Conservation (phyloP, 768 basidiomycete genomes). For the Megacollybia marginata region DNA sequence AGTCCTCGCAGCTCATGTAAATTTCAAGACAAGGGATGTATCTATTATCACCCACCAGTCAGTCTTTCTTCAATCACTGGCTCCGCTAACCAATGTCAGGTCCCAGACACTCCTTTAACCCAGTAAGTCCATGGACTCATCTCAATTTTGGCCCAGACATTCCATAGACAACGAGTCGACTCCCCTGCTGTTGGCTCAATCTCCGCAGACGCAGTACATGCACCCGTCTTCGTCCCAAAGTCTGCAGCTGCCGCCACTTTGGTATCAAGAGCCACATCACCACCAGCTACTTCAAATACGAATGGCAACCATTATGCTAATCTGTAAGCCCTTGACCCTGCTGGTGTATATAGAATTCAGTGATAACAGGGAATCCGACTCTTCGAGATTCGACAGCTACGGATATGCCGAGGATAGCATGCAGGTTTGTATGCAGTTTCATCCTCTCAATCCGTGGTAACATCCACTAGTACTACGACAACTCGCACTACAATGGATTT, state of each 20-base stretch:
- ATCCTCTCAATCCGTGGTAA: conserved; percentile 6
- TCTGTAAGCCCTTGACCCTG: neutral
- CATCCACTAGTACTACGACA: conserved; percentile 16
- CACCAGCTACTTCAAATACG: conserved; percentile 13
- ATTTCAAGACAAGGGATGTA: conserved; percentile 81
- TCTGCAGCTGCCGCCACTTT: conserved; percentile 24
- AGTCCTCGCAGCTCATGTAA: conserved; percentile 60
- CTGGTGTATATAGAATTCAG: neutral
- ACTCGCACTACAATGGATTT: conserved; percentile 21
- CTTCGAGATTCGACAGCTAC: neutral
- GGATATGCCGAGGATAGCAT: too few species aligned
- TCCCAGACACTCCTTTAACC: conserved; percentile 16
- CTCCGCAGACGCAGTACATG: conserved; percentile 68
- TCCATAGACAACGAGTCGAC: conserved; percentile 31
- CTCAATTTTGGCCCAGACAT: neutral
- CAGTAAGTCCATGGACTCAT: conserved; percentile 20
- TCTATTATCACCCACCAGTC: conserved; percentile 75
- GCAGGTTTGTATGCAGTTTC: conserved; percentile 13
- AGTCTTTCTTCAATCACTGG: conserved; percentile 8
- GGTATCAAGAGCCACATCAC: conserved; percentile 20
- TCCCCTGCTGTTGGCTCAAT: conserved; percentile 34
- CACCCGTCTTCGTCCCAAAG: conserved; percentile 82
- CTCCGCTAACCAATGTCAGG: conserved; percentile 3
- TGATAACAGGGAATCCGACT: neutral
- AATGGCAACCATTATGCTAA: neutral